Evolutionary conservation across 441 rosid species (phyloP).

Genomic region (Raphanus hybrid): DNA sequence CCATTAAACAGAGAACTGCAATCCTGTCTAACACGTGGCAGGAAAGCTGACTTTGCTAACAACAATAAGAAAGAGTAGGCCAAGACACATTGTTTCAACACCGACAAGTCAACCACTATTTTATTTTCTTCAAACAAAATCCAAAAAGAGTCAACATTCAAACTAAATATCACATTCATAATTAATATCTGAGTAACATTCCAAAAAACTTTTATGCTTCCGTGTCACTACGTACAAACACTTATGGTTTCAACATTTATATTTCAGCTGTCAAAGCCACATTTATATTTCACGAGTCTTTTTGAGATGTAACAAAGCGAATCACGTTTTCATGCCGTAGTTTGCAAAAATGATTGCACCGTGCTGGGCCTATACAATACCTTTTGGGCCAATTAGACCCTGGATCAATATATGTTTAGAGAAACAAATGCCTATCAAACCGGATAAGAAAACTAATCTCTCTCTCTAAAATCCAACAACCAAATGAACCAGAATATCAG

Average conservation of each 20-base stretch:
- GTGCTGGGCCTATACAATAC: background rate
- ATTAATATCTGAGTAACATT: constrained; percentile 8
- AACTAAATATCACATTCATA: constrained; percentile 33
- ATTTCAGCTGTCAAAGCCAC: constrained; percentile 38
- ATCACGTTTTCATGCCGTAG: background rate
- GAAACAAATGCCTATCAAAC: background rate
- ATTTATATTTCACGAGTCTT: constrained; percentile 2
- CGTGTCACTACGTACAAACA: constrained; percentile 26
- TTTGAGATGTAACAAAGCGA: constrained; percentile 15
- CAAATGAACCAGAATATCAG: background rate
- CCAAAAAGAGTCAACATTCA: constrained; percentile 28
- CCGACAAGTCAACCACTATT: constrained; percentile 40
- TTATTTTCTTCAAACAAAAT: constrained; percentile 16
- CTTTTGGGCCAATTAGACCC: background rate
- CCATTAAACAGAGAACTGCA: constrained; percentile 10
- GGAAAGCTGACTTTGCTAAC: constrained; percentile 23
- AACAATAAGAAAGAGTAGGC: background rate
- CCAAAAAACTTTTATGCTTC: constrained; percentile 1
- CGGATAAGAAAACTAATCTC: background rate
- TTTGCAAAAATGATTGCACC: background rate
- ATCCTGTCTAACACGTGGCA: constrained; percentile 31
- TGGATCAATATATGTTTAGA: background rate
- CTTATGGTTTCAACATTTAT: constrained; percentile 1
- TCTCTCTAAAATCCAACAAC: background rate
- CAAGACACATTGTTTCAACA: constrained; percentile 20